Percentiles rank a stretch among this genome's conserved stretches.
These are phyloP conservation scores for Phellopilus nigrolimitatus DNA, from an alignment of 1,284 basidiomycete species.

Conservation along the genomic window DNA sequence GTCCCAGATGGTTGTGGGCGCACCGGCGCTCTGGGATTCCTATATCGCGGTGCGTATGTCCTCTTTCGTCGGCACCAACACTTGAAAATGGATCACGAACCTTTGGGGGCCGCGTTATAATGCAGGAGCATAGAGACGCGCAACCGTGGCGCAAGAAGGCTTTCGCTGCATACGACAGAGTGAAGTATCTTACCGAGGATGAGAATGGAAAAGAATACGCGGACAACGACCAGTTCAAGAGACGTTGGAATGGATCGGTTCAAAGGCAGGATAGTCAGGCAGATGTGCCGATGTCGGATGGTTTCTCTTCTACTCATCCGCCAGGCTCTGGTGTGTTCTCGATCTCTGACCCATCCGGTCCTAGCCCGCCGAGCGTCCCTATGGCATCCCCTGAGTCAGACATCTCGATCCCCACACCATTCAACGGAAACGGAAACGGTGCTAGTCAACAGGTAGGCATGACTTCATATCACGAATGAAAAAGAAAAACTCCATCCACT, in stretches of 20 bases:
- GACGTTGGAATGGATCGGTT: background rate
- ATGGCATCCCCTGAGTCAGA: background rate
- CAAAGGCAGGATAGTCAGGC: background rate
- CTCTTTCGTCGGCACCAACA: background rate
- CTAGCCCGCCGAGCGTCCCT: background rate
- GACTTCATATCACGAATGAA: no score
- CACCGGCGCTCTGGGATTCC: slow-evolving; percentile 7
- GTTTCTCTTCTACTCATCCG: background rate
- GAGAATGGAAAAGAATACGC: background rate
- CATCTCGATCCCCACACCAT: background rate
- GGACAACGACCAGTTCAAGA: background rate
- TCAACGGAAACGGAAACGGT: background rate
- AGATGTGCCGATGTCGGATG: background rate
- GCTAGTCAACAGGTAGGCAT: background rate
- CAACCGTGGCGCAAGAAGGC: slow-evolving; percentile 17
- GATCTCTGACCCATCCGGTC: background rate
- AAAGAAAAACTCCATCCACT: no score
- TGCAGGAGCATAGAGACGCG: slow-evolving; percentile 13
- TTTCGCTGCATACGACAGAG: slow-evolving; percentile 12
- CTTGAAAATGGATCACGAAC: no score
- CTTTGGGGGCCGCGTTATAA: no score
- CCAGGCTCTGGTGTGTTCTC: slow-evolving; percentile 9
- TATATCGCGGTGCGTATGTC: slow-evolving; percentile 11
- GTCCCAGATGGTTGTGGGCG: slow-evolving; percentile 2
- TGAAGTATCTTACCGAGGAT: slow-evolving; percentile 9